These are phyloP conservation scores for Metarhizium rileyi DNA, from an alignment of 2,329 filamentous ascomycete genomes.

Conservation along the genomic window DNA sequence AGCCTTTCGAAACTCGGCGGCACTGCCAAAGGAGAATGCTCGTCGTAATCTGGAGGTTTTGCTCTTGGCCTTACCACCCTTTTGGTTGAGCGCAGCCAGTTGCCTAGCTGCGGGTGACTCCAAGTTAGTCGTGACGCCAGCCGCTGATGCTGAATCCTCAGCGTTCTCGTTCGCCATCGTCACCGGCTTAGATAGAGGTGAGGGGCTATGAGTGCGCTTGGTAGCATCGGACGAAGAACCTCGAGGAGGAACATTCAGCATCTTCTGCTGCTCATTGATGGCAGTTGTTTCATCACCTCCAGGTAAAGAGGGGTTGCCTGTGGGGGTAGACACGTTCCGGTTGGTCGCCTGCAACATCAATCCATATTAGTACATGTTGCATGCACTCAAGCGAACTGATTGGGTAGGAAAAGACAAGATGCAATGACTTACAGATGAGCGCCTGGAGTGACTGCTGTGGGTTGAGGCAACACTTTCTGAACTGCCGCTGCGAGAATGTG, in stretches of 20 bases:
- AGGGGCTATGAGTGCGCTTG: slow-evolving; percentile 58
- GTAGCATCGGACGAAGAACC: slow-evolving; percentile 55
- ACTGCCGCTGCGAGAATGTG: slow-evolving; percentile 42
- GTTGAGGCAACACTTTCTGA: slow-evolving; percentile 54
- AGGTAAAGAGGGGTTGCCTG: slow-evolving; percentile 40
- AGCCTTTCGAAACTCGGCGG: slow-evolving; percentile 75
- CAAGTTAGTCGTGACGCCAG: slow-evolving; percentile 25
- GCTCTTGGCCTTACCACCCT: slow-evolving; percentile 65
- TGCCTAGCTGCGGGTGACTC: slow-evolving; percentile 73
- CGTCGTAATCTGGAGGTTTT: slow-evolving; percentile 80
- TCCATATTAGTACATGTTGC: slow-evolving; percentile 37
- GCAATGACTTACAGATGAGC: slow-evolving; percentile 52
- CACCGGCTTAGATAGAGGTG: slow-evolving; percentile 63
- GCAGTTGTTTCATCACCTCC: slow-evolving; percentile 35
- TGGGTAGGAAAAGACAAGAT: slow-evolving; percentile 19
- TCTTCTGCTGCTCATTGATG: slow-evolving; percentile 44
- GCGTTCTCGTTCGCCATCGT: slow-evolving; percentile 48
- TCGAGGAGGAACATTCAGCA: slow-evolving; percentile 50
- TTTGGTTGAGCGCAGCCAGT: slow-evolving; percentile 77
- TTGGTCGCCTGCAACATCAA: slow-evolving; percentile 46
- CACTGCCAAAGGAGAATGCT: slow-evolving; percentile 94
- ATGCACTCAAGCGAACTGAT: slow-evolving; percentile 28
- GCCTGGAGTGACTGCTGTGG: slow-evolving; percentile 49
- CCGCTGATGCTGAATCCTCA: slow-evolving; percentile 31
- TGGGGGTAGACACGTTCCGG: slow-evolving; percentile 45